Base-by-base conservation (phyloP, 2,329 filamentous ascomycete genomes). In the Lecanicillium sp. region DNA sequence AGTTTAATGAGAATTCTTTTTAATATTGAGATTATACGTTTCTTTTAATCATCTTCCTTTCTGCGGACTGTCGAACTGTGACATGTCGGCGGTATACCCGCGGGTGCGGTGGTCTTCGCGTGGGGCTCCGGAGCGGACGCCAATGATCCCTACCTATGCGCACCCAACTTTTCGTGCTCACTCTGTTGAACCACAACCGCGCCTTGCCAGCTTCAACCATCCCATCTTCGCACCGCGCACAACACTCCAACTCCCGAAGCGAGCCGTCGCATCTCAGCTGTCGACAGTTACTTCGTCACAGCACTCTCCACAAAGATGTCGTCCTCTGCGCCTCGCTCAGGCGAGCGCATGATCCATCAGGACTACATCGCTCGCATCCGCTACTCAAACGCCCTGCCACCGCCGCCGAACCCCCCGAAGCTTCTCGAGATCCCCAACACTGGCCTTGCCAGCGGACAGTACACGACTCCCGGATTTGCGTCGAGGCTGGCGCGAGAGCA, bases 341-440 rank as follows among this genome's bases (percentile, higher is more conserved):
- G 71, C 58, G 73, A 76, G 60, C 73, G 76, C 59, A 70, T 76
- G 54, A 70, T 80, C 52, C 87, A 94, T 58, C 92, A 98, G 65
- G 92, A 98, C 64, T 96, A 95, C 65, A 95, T 98, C 58, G 90
- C 89, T 47, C 84, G 89, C 53, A 86, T 95, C 55, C 80, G 92
- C 62, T 98, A 94, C 62, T 88, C 87, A 55, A 98, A 98, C 77
- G 83, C 87, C 51, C 80, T 98, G 13, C 92, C 92, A 47, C 89
- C 92, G 47, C 92, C 92, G 39, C 87, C 90, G 40, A 88, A 89
- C 57, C 88, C 90, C 1, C 92, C 92, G 1, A 98, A 98, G 71
- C 81, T 98, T 46, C 83, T 98, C 51, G 87, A 96, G 49, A 95
- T 98, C 44, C 90, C 92, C 9, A 95, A 94, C 53, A 92, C 86